Evolutionary conservation across 257 asterid genomes (phyloP), one percentile per base, ranked within the genome.

Genomic region (Salvia rosmarinus): DNA sequence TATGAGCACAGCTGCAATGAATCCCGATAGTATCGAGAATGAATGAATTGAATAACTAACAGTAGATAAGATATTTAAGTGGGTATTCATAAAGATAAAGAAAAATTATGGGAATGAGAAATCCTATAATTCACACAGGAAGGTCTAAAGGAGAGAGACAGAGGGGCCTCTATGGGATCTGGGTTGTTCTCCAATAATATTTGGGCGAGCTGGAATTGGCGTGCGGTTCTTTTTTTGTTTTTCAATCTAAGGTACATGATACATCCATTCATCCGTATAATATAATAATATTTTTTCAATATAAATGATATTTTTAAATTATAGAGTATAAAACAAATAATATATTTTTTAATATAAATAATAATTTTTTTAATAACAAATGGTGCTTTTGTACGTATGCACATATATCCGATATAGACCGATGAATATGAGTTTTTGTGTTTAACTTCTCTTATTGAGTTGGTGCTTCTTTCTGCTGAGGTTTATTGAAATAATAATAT

Each of bases 131-230:
- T 21, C 60, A 21, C 4, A 43, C 10, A 13, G 72, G 74, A 34
- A n/a, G 32, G 54, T 52, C 35, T 42, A 0, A 21, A 16, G 13
- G n/a, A 5, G 58, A 57, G 43, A 61, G 79, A 19, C 69, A 50
- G 28, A 25, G 62, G 10, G 50, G 19, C 28, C 7, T 5, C 8
- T 16, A 71, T 10, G 71, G 73, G 82, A 77, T 77, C 80, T 73
- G 85, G 68, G 32, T 47, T 52, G 10, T 35, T 54, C 77, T 77
- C 85, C 78, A 55, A 70, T 46, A 23, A 14, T n/a, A 46, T 42
- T 19, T 81, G 75, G 73, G 74, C 37, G 63, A 64, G 30, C n/a
- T n/a, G n/a, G 8, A 55, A 25, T 17, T 34, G 32, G 64, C 63
- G 64, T 70, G 77, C 67, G 60, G 49, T 19, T 66, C n/a, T n/a